Conservation (phyloP, 1,139 yeast species). For the Arxiozyma telluris region DNA sequence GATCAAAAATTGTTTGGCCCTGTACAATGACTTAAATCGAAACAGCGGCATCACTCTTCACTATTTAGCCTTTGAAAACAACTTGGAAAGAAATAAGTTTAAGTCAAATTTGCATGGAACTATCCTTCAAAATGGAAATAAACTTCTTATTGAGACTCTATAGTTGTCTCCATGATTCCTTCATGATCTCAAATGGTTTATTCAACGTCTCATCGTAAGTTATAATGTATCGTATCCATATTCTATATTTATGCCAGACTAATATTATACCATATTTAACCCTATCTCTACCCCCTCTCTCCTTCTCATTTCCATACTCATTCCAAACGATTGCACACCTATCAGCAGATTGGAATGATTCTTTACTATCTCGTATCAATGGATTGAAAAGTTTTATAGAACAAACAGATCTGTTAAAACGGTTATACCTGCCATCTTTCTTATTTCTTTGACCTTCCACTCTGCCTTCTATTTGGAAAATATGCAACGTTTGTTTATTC, state of each 20-base stretch:
- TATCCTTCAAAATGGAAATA: slow-evolving; percentile 5
- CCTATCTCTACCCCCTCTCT: neutral
- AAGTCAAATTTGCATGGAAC: slow-evolving; percentile 26
- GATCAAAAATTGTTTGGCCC: slow-evolving; percentile 20
- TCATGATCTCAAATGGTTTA: slow-evolving; percentile 10
- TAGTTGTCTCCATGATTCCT: slow-evolving; percentile 4
- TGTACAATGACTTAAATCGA: slow-evolving; percentile 18
- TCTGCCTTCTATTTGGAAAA: slow-evolving; percentile 41
- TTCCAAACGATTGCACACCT: slow-evolving; percentile 31
- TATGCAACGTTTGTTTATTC: slow-evolving; percentile 82
- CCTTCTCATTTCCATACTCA: slow-evolving; percentile 33
- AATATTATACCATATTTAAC: slow-evolving; percentile 42
- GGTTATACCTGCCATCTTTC: slow-evolving; percentile 6
- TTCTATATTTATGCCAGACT: slow-evolving; percentile 67
- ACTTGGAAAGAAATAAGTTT: slow-evolving; percentile 20
- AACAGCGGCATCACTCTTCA: slow-evolving; percentile 10
- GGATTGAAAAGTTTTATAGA: slow-evolving; percentile 6
- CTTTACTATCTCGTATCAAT: neutral
- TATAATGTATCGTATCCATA: slow-evolving; percentile 81
- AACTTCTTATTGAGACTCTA: slow-evolving; percentile 6
- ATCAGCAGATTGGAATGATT: slow-evolving; percentile 17
- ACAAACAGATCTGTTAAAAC: slow-evolving; percentile 3
- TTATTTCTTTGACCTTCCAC: slow-evolving; percentile 37
- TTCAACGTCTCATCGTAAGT: slow-evolving; percentile 36
- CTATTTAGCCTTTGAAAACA: slow-evolving; percentile 21